Base-by-base conservation (phyloP, 2,329 filamentous ascomycete genomes). In the Aspergillus novoparasiticus region DNA sequence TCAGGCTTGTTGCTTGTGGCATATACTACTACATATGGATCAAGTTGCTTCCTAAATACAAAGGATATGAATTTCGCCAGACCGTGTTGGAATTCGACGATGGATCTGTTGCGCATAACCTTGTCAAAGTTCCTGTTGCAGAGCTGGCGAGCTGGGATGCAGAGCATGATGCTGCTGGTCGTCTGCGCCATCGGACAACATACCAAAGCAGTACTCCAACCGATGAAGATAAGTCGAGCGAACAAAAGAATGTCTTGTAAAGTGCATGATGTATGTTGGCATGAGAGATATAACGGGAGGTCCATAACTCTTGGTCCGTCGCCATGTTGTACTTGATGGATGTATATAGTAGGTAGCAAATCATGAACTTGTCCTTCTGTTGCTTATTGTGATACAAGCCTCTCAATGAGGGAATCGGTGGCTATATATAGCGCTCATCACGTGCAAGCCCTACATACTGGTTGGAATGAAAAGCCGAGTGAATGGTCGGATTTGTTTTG, bases 21-120 rank as follows among this genome's bases (percentile, higher is more conserved):
- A 34, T 86, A 0, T 90, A 90, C 73, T 89, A 89, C 66, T 75
- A 80, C 9, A 60, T 83, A 9, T 90, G 87, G 86, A 85, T 89
- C 65, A 79, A 84, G 54, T 28, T 85, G 1, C 65, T 90, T 0
- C 87, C 88, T 0, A 81, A 78, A 32, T 80, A 79, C 66, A 78
- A 80, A n/a, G 76, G 80, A 0, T 90, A 89, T 66, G 69, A 76
- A 9, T 82, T 89, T 46, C 81, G 87, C 0, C 83, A 87, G 16
- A 84, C 87, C 34, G 73, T 88, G 2, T 60, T 87, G 1, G 73
- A 80, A 0, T 74, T 87, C 12, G 84, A 84, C 8, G 80, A 82
- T 54, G 80, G 81, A 4, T 82, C 80, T 1, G 74, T 79, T 55
- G 81, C 79, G 0, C 82, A 87, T 69, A 71, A 73, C n/a, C 68